phyloP scores from a whole-genome alignment of 2,329 filamentous ascomycete species.

The Pseudogymnoascus sp. region DNA sequence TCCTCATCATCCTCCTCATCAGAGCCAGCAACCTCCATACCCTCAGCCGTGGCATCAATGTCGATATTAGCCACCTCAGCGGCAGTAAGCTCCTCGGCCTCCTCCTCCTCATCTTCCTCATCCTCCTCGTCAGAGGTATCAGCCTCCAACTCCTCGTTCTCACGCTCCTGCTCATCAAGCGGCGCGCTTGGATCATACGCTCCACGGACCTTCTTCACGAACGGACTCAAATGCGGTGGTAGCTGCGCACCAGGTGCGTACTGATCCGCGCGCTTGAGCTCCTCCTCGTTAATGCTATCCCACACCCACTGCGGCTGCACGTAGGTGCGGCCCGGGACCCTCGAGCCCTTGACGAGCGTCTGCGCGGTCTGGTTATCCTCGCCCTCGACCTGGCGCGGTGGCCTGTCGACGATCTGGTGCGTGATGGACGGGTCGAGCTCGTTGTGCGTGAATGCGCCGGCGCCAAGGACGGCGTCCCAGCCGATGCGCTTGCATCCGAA shows the following conservation, averaged over 20 bases:
- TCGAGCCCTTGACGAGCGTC: constrained; percentile 54
- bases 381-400: constrained; percentile 56
- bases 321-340: constrained; percentile 87
- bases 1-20: constrained; percentile 32
- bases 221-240: constrained; percentile 91
- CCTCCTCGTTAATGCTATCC: constrained; percentile 91
- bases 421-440: constrained; percentile 85
- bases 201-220: constrained; percentile 79
- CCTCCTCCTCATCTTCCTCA: constrained; percentile 32
- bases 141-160: constrained; percentile 71
- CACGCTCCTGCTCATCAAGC: constrained; percentile 79
- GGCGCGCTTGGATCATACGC: constrained; percentile 86
- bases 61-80: constrained; percentile 35
- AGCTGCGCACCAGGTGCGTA: constrained; percentile 86
- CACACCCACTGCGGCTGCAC: constrained; percentile 98
- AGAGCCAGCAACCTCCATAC: constrained; percentile 29
- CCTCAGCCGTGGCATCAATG: constrained; percentile 26
- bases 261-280: constrained; percentile 75
- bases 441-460: constrained; percentile 84
- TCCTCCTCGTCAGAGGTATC: constrained; percentile 46
- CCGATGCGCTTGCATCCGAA: constrained; percentile 95
- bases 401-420: constrained; percentile 92
- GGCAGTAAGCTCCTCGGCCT: constrained; percentile 29
- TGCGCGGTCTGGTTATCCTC: constrained; percentile 57
- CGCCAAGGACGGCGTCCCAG: constrained; percentile 86